These are phyloP conservation scores for Peronospora tabacina DNA, from an alignment of 352 stramenopile species.

Conservation along the genomic window DNA sequence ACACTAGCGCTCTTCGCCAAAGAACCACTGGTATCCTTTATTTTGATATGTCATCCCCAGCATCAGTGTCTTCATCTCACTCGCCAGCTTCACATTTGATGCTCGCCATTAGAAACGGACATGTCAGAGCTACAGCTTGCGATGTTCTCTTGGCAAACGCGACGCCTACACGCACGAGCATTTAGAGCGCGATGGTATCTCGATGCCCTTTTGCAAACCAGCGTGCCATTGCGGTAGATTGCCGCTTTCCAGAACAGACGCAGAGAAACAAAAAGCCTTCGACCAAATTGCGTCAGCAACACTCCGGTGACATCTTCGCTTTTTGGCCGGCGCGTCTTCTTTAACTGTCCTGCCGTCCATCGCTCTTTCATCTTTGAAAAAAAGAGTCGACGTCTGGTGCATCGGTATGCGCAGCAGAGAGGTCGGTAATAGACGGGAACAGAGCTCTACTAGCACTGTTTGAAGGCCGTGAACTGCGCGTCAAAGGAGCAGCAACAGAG, in stretches of 20 bases:
- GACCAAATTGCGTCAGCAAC: neutral
- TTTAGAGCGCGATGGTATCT: conserved; percentile 74
- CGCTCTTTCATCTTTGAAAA: conserved; percentile 32
- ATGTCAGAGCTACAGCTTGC: conserved; percentile 73
- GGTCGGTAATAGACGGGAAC: conserved; percentile 46
- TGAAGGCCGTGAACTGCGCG: conserved; percentile 7
- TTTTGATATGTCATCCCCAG: conserved; percentile 36
- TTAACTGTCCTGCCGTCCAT: neutral
- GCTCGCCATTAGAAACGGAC: conserved; percentile 68
- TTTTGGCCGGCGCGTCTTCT: neutral
- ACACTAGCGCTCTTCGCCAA: conserved; percentile 69
- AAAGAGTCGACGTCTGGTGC: conserved; percentile 34
- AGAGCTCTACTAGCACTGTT: conserved; percentile 26
- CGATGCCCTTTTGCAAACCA: conserved; percentile 58
- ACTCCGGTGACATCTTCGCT: neutral
- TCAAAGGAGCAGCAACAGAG: conserved; percentile 5
- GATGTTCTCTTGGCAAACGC: conserved; percentile 61
- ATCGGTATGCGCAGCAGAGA: conserved; percentile 27
- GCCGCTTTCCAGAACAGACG: neutral
- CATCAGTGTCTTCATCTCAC: conserved; percentile 19
- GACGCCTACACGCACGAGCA: conserved; percentile 45
- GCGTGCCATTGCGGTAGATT: conserved; percentile 53
- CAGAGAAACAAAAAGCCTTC: neutral
- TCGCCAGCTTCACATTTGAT: conserved; percentile 51
- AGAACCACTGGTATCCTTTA: conserved; percentile 63